Conservation (phyloP, 139 green algal genomes). For the Prasinococcaceae sp. region DNA sequence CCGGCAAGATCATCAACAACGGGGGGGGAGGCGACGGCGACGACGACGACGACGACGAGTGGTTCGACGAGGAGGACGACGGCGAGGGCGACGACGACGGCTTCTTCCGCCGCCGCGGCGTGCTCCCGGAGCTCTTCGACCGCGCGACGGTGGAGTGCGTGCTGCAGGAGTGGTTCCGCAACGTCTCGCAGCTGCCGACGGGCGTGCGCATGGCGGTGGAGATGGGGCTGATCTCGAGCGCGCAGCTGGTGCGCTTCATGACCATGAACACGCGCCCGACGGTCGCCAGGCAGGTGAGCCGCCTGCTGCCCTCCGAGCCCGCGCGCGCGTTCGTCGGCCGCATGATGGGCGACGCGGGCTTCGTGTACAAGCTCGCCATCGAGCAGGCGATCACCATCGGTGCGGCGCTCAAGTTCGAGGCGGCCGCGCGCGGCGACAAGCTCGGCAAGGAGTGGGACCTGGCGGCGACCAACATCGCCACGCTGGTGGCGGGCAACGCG, state of each 20-base stretch:
- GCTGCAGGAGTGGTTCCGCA: slow-evolving; percentile 76
- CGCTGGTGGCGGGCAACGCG: slow-evolving; percentile 59
- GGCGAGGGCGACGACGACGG: slow-evolving; percentile 34
- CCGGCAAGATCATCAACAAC: slow-evolving; percentile 37
- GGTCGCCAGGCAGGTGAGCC: slow-evolving; percentile 62
- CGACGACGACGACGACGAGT: slow-evolving; percentile 91
- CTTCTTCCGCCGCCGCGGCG: slow-evolving; percentile 41
- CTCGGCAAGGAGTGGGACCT: slow-evolving; percentile 76
- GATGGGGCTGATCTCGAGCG: slow-evolving; percentile 78
- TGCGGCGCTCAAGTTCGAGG: slow-evolving; percentile 60
- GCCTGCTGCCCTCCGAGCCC: slow-evolving; percentile 35
- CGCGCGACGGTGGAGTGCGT: slow-evolving; percentile 69
- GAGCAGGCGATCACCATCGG: slow-evolving; percentile 67
- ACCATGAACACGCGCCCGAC: slow-evolving; percentile 78
- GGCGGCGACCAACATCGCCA: slow-evolving; percentile 67
- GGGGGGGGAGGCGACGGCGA: slow-evolving; percentile 62
- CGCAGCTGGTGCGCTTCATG: slow-evolving; percentile 82
- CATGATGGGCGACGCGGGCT: slow-evolving; percentile 88
- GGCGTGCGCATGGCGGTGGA: slow-evolving; percentile 74
- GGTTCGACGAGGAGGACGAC: slow-evolving; percentile 45
- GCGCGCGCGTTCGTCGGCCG: slow-evolving; percentile 78
- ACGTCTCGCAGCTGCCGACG: slow-evolving; percentile 62
- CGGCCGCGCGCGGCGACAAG: slow-evolving; percentile 38
- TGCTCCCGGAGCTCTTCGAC: slow-evolving; percentile 61
- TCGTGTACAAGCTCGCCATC: slow-evolving; percentile 80